Conservation (phyloP, 805 yeast genomes). For the Saccharomycopsis fibuligera region DNA sequence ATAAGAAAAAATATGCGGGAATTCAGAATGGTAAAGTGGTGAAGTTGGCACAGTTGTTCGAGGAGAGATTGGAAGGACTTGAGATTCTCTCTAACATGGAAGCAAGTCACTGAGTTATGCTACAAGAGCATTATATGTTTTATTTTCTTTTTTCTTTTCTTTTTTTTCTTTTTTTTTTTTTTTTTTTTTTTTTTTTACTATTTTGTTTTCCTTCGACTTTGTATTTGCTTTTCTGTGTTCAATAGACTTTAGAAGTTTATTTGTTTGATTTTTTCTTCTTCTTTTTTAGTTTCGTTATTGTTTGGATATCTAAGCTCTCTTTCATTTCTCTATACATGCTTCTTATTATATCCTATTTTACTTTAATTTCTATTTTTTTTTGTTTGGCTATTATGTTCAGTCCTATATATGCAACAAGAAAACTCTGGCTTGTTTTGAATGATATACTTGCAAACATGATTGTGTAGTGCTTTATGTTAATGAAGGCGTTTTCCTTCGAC, state of each 20-base stretch:
- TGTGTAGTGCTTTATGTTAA: no score
- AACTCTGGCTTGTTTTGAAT: no score
- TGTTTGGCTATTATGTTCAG: no score
- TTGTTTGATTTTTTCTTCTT: background rate
- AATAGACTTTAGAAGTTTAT: background rate
- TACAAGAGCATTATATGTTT: background rate
- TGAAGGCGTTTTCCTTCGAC: no score
- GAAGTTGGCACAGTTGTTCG: slow-evolving; percentile 21
- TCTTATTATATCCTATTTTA: no score
- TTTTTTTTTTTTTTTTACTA: background rate
- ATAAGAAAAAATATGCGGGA: slow-evolving; percentile 19
- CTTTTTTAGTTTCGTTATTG: background rate
- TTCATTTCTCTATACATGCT: background rate
- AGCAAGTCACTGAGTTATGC: background rate
- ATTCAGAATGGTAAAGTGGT: slow-evolving; percentile 18
- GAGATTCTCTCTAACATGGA: slow-evolving; percentile 12
- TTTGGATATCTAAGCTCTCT: no score
- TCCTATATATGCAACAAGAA: no score
- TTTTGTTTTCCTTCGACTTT: background rate
- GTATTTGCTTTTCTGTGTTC: background rate
- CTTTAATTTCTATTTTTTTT: no score
- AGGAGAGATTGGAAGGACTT: slow-evolving; percentile 18
- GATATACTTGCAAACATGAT: no score
- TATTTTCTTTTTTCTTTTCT: background rate
- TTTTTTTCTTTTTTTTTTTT: background rate